phyloP scores from a whole-genome alignment of 1,284 basidiomycete species.

The Earliella scabrosa region DNA sequence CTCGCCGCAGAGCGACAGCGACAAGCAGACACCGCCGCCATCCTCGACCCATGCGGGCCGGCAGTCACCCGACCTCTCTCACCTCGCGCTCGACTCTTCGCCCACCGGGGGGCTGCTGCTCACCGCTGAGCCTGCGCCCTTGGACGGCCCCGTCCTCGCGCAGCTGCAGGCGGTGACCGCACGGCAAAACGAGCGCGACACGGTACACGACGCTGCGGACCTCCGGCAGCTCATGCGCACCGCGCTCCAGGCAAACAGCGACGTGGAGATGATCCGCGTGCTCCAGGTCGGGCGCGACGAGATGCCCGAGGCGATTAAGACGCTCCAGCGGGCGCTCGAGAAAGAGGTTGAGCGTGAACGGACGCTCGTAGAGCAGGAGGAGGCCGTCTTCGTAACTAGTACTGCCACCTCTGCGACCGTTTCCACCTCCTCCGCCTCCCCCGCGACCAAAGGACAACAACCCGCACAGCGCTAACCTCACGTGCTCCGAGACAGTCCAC shows the following conservation, averaged over 20 bases:
- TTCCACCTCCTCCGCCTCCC: not conserved
- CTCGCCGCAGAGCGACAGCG: constrained; percentile 42
- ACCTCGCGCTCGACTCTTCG: constrained; percentile 7
- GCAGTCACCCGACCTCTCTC: not conserved
- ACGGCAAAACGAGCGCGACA: no score
- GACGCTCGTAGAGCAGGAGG: constrained; percentile 11
- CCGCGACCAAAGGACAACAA: constrained; percentile 6
- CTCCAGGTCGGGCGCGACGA: constrained; percentile 68
- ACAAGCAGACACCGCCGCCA: constrained; percentile 32
- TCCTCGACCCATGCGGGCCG: constrained; percentile 28
- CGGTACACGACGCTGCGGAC: no score
- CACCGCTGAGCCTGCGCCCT: constrained; percentile 19
- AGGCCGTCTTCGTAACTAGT: constrained; percentile 14
- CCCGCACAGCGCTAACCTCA: constrained; percentile 20
- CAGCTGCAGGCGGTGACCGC: no score
- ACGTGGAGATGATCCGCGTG: constrained; percentile 65
- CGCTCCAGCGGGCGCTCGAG: no score
- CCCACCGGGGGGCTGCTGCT: constrained; percentile 20
- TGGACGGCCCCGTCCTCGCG: constrained; percentile 12
- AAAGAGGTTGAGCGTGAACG: no score
- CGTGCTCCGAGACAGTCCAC: constrained; percentile 34
- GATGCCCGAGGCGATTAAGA: no score
- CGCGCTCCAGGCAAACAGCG: constrained; percentile 60
- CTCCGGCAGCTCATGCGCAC: constrained; percentile 59
- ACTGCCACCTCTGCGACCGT: not conserved